Conservation (phyloP, 768 basidiomycete genomes). For the Tricholoma hemisulphureum region DNA sequence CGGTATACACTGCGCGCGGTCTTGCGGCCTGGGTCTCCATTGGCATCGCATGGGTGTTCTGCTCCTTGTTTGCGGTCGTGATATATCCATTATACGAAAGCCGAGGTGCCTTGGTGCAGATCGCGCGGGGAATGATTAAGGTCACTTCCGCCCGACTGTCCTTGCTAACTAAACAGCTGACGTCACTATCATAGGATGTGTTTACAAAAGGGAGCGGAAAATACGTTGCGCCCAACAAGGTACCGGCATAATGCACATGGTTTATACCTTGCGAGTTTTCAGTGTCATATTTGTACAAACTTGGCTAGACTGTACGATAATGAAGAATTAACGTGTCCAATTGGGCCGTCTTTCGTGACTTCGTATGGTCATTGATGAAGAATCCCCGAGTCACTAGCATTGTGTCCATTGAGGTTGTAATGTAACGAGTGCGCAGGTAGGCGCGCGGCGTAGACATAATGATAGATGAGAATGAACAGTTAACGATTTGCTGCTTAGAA, state of each 20-base stretch:
- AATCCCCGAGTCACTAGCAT: too few relatives aligned
- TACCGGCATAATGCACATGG: not conserved
- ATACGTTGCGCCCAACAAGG: conserved; percentile 13
- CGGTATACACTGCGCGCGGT: conserved; percentile 62
- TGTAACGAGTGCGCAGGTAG: too few relatives aligned
- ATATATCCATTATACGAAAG: conserved; percentile 89
- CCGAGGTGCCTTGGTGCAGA: conserved; percentile 57
- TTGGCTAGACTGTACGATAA: too few relatives aligned
- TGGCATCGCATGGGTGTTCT: conserved; percentile 83
- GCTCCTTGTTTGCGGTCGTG: conserved; percentile 72
- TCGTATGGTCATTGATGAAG: too few relatives aligned
- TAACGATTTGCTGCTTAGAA: too few relatives aligned
- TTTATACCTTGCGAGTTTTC: too few relatives aligned
- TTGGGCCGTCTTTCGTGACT: too few relatives aligned
- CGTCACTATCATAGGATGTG: conserved; percentile 27
- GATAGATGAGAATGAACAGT: too few relatives aligned
- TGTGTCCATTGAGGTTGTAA: too few relatives aligned
- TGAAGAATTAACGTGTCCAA: too few relatives aligned
- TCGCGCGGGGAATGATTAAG: conserved; percentile 62
- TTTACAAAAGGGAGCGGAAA: conserved; percentile 34
- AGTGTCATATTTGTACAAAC: too few relatives aligned
- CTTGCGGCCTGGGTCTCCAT: conserved; percentile 79
- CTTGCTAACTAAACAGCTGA: not conserved
- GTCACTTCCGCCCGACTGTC: conserved; percentile 31
- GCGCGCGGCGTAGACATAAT: too few relatives aligned